Conservation (phyloP, 352 stramenopile genomes). For the Pythium coloratum region DNA sequence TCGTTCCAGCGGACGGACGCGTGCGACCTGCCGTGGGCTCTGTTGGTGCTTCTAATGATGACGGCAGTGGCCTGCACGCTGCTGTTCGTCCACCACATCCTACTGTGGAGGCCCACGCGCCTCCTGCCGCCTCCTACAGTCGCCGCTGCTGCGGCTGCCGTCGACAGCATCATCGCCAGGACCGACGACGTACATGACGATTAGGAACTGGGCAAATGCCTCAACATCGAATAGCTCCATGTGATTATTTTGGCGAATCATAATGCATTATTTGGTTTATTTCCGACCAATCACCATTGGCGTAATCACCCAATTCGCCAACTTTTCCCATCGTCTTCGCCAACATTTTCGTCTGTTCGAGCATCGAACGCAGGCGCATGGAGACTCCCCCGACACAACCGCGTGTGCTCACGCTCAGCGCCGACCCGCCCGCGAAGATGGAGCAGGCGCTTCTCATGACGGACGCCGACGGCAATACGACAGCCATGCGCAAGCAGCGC, state of each 20-base stretch:
- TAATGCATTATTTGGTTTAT: background rate
- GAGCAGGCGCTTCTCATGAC: background rate
- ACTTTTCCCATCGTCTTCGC: background rate
- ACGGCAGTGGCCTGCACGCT: no score
- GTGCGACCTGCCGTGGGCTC: no score
- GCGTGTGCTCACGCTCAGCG: background rate
- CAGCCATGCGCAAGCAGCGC: conserved; percentile 11
- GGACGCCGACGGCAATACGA: background rate
- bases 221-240: background rate
- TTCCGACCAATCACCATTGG: background rate
- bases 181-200: background rate
- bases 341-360: background rate
- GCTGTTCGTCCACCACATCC: background rate
- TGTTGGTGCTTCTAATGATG: no score
- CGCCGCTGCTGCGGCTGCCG: no score
- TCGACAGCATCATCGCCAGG: background rate
- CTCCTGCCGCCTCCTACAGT: no score
- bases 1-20: no score
- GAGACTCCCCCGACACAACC: background rate
- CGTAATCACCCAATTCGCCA: background rate
- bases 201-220: background rate
- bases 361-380: background rate
- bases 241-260: conserved; percentile 1
- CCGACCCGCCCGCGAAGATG: background rate
- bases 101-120: no score